Conservation (phyloP, 2,329 filamentous ascomycete genomes). For the Shiraia bambusicola region DNA sequence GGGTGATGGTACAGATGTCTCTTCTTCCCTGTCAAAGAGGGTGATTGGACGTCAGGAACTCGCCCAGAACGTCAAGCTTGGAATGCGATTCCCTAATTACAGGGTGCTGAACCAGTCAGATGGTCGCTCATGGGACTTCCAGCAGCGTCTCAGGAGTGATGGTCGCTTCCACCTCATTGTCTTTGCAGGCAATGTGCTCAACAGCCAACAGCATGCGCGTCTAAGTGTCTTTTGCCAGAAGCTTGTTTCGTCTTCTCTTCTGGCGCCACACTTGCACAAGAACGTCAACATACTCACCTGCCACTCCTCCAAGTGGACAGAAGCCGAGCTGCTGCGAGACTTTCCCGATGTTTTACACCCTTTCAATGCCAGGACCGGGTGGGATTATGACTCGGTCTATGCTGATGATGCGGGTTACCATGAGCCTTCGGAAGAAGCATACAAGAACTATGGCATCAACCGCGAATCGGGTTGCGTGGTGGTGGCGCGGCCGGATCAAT, state of each 20-base stretch:
- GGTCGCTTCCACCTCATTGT: constrained; percentile 62
- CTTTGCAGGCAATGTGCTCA: constrained; percentile 61
- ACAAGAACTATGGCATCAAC: constrained; percentile 62
- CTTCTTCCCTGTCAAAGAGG: constrained; percentile 16
- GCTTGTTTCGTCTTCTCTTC: constrained; percentile 45
- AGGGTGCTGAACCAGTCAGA: constrained; percentile 62
- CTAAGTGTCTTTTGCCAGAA: constrained; percentile 52
- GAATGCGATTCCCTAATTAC: constrained; percentile 61
- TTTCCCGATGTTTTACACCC: constrained; percentile 50
- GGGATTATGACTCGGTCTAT: constrained; percentile 49
- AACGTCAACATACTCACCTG: constrained; percentile 63
- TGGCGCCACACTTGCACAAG: constrained; percentile 50
- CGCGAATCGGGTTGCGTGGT: constrained; percentile 58
- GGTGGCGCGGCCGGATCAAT: constrained; percentile 66
- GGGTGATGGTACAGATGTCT: constrained; percentile 52
- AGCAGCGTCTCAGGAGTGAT: constrained; percentile 57
- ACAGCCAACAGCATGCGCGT: constrained; percentile 46
- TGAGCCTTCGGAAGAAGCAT: constrained; percentile 48
- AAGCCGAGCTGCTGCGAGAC: constrained; percentile 47
- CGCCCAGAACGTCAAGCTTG: constrained; percentile 51
- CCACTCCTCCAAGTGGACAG: constrained; percentile 55
- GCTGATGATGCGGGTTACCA: constrained; percentile 51
- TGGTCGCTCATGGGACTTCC: constrained; percentile 60
- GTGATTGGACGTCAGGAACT: constrained; percentile 46
- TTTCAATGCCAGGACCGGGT: constrained; percentile 42